Base-by-base conservation (phyloP, 2,329 filamentous ascomycete genomes). In the Chaetomium strumarium region DNA sequence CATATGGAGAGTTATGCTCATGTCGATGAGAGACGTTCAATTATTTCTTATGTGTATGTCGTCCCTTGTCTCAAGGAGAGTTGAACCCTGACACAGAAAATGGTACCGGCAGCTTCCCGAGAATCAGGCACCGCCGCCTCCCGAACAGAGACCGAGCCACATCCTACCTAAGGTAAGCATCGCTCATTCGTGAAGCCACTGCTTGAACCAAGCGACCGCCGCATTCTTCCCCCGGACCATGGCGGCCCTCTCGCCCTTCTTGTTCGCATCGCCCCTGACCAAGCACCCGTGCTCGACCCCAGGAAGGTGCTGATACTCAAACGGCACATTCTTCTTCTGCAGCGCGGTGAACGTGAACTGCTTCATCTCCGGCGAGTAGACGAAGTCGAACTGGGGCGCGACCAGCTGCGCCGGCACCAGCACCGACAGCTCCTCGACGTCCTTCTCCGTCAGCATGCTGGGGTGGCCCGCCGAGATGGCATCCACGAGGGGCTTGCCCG, bases 221-320 rank as follows among this genome's bases (percentile, higher is more conserved):
- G 70, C 70, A 58, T 73, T 69, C 69, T 78, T 79, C 1, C 67
- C 77, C 43, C 72, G 67, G 5, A 66, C 68, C 68, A 80, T 67
- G 0, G 69, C 76, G 49, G 68, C 64, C 40, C 68, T 65, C 68
- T 79, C 72, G 0, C 65, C 68, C 1, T 62, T 50, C 14, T 68
- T 63, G 2, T 60, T 63, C 50, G 61, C 60, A 62, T 77, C 66
- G 0, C 75, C 75, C 39, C 76, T 67, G 1, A 68, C 59, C 3
- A 74, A 61, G 45, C 66, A 77, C 2, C 65, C 72, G 66, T 83
- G 78, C 52, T 62, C 64, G 14, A 78, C 63, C 0, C 73, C 73
- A 0, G 77, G 72, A 56, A 78, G 80, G 60, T 78, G 69, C 56
- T 73, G 70, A 62, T 78, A 80, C 46, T 77, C 74, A 55, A 72